phyloP scores from a whole-genome alignment of 2,329 filamentous ascomycete species.

The Aspergillus brasiliensis region DNA sequence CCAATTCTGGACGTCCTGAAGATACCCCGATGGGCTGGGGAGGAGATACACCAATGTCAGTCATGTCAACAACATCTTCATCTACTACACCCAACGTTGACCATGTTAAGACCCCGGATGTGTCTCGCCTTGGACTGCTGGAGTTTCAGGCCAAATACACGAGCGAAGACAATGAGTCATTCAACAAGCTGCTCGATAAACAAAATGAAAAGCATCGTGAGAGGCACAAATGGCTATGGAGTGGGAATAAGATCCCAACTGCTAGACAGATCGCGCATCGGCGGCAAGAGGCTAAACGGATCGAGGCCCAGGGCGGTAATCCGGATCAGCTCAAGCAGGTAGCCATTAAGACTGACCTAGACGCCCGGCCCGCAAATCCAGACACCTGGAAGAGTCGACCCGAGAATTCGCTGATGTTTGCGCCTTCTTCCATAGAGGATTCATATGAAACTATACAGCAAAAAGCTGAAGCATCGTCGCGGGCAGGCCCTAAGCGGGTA shows the following conservation, averaged over 20 bases:
- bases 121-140: conserved; percentile 72
- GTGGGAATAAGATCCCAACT: conserved; percentile 76
- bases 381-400: conserved; percentile 75
- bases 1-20: conserved; percentile 11
- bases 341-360: conserved; percentile 62
- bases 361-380: conserved; percentile 74
- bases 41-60: conserved; percentile 73
- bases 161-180: conserved; percentile 96
- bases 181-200: conserved; percentile 87
- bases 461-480: conserved; percentile 68
- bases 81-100: conserved; percentile 41
- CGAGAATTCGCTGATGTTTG: conserved; percentile 86
- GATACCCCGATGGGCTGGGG: conserved; percentile 54
- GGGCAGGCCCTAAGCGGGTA: conserved; percentile 74
- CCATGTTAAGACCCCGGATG: conserved; percentile 60
- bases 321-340: conserved; percentile 59
- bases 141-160: conserved; percentile 93
- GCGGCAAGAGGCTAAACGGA: conserved; percentile 66
- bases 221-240: conserved; percentile 88
- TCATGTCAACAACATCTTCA: conserved; percentile 41
- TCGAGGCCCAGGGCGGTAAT: conserved; percentile 64
- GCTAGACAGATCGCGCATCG: conserved; percentile 62
- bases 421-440: conserved; percentile 54
- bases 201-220: conserved; percentile 83
- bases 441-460: conserved; percentile 63